A percentile compares a stretch with the other conserved stretches of the same genome.
phyloP scores from a whole-genome alignment of 805 yeast species.

The Saturnispora galanensis region DNA sequence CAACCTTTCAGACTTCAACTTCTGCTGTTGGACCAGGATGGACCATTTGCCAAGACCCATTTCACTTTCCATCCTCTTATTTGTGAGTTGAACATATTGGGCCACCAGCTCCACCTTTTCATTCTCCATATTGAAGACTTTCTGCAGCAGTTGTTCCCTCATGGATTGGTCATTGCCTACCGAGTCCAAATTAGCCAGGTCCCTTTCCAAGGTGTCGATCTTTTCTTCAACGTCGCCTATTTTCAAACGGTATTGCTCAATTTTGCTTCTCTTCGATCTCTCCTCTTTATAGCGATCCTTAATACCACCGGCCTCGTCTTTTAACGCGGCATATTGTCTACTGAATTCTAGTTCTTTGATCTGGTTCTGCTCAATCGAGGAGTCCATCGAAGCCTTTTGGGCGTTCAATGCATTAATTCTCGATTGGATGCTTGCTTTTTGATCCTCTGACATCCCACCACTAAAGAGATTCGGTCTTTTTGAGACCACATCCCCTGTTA shows the following conservation, averaged over 20 bases:
- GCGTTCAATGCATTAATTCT: slow-evolving; percentile 11
- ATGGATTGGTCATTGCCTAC: not conserved
- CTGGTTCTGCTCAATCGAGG: not conserved
- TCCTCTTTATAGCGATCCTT: not conserved
- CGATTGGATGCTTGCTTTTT: slow-evolving; percentile 13
- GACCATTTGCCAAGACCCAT: not conserved
- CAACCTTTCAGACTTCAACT: not conserved
- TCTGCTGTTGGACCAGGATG: not conserved
- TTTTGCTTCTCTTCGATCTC: slow-evolving; percentile 1
- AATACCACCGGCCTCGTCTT: slow-evolving; percentile 9
- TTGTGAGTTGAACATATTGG: not conserved
- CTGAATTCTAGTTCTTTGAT: slow-evolving; percentile 1
- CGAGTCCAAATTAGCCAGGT: not conserved
- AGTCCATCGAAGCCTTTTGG: slow-evolving; percentile 1
- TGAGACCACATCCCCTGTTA: slow-evolving; percentile 58
- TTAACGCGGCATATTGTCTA: slow-evolving; percentile 12
- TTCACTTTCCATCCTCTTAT: not conserved
- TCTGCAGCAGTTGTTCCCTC: not conserved
- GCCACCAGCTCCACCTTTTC: not conserved
- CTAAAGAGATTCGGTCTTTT: slow-evolving; percentile 38
- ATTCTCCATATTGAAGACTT: not conserved
- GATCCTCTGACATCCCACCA: slow-evolving; percentile 25
- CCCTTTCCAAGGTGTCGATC: not conserved
- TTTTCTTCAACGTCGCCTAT: not conserved
- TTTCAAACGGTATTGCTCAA: slow-evolving; percentile 4